Percentiles rank a stretch among this genome's conserved stretches.
Evolutionary conservation across 139 green algal species (phyloP).

Genomic region (Penium margaritaceum): DNA sequence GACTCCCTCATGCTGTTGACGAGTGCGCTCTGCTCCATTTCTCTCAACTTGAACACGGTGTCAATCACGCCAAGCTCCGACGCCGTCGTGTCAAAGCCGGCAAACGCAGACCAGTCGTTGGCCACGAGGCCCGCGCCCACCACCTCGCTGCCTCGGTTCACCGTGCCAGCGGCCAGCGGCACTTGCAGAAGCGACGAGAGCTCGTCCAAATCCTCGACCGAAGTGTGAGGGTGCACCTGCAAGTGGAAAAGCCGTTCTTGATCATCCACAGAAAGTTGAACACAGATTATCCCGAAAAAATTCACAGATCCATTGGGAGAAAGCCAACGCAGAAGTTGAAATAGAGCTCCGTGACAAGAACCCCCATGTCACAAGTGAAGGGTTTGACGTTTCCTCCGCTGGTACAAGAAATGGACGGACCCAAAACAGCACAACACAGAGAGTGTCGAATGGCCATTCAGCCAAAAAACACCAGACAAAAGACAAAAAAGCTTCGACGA

Average conservation of each 20-base stretch:
- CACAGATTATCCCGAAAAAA: not conserved
- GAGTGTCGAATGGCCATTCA: too few relatives aligned
- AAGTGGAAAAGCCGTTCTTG: not conserved
- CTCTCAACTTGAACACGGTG: constrained; percentile 82
- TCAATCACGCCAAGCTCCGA: constrained; percentile 93
- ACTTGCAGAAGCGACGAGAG: constrained; percentile 84
- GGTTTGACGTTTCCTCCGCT: too few relatives aligned
- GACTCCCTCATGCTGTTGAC: constrained; percentile 79
- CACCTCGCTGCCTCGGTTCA: constrained; percentile 91
- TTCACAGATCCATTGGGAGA: not conserved
- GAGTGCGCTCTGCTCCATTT: constrained; percentile 70
- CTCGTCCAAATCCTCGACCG: constrained; percentile 94
- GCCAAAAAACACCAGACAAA: too few relatives aligned
- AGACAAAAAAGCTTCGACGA: not conserved
- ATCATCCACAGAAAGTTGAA: not conserved
- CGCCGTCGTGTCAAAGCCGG: constrained; percentile 88
- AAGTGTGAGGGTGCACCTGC: constrained; percentile 80
- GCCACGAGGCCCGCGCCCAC: constrained; percentile 77
- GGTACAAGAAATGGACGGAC: too few relatives aligned
- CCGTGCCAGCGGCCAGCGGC: constrained; percentile 87
- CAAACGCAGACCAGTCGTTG: constrained; percentile 96
- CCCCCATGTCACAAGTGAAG: too few relatives aligned
- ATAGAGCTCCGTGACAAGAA: too few relatives aligned
- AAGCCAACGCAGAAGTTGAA: not conserved
- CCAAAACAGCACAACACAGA: too few relatives aligned